Evolutionary conservation across 169 alveolate species (phyloP).

Genomic region (Toxoplasma gondii): DNA sequence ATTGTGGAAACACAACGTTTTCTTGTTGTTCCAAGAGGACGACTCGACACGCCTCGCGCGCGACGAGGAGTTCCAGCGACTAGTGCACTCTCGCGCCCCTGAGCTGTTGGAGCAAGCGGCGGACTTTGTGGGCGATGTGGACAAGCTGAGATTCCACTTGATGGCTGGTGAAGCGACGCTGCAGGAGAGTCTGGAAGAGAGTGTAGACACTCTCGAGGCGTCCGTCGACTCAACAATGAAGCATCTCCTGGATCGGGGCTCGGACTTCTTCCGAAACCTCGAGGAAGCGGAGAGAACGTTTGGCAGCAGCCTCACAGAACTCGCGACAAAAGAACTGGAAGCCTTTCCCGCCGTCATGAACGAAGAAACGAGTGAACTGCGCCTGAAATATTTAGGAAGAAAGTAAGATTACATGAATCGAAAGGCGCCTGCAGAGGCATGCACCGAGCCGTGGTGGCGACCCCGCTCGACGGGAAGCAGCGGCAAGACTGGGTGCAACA

Average conservation of each 20-base stretch:
- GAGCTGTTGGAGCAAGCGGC: not conserved
- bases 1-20: too few relatives aligned
- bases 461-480: too few relatives aligned
- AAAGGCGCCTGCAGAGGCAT: not conserved
- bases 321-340: not conserved
- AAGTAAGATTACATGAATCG: not conserved
- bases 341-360: constrained; percentile 11
- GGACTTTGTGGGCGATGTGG: not conserved
- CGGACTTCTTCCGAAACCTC: not conserved
- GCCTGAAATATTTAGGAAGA: not conserved
- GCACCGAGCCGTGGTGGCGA: too few relatives aligned
- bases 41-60: not conserved
- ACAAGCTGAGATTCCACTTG: not conserved
- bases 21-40: not conserved
- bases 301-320: not conserved
- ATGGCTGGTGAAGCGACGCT: not conserved
- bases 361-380: not conserved
- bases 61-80: constrained; percentile 2
- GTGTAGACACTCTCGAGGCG: not conserved
- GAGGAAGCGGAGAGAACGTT: not conserved
- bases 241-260: not conserved
- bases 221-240: not conserved
- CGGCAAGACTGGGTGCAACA: too few relatives aligned
- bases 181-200: not conserved
- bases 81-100: not conserved